Conservation (phyloP, 2,329 filamentous ascomycete genomes). For the Hypoxylon rubiginosum region DNA sequence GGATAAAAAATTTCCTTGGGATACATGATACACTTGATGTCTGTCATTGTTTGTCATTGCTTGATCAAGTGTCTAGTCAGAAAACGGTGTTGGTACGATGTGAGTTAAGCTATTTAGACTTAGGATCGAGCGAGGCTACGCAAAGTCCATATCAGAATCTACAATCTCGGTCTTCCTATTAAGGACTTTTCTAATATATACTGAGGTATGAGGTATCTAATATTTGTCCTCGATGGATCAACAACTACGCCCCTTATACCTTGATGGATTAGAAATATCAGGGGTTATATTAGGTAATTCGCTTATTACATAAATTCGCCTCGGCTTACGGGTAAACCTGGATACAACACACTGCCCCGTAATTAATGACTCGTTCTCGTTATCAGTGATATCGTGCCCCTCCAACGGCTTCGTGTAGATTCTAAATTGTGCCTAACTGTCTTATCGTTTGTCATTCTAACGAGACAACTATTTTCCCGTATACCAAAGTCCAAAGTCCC, state of each 20-base stretch:
- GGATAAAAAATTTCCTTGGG: conserved; percentile 16
- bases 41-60: background rate
- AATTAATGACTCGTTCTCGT: background rate
- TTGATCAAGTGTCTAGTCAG: no score
- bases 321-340: background rate
- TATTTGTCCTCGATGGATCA: no score
- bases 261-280: background rate
- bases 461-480: background rate
- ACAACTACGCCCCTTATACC: no score
- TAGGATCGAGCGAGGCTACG: no score
- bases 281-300: background rate
- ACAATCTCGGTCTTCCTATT: no score
- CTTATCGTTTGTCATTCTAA: background rate
- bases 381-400: background rate
- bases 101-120: no score
- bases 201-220: no score
- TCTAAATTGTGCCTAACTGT: conserved; percentile 1
- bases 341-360: background rate
- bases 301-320: background rate
- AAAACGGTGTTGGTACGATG: no score
- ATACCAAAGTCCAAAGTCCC: background rate
- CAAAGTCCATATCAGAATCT: no score
- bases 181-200: no score
- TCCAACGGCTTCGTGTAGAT: background rate
- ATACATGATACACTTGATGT: background rate